These are phyloP conservation scores for Plasmodium falciparum DNA, from an alignment of 169 alveolate genomes.

Conservation along the genomic window DNA sequence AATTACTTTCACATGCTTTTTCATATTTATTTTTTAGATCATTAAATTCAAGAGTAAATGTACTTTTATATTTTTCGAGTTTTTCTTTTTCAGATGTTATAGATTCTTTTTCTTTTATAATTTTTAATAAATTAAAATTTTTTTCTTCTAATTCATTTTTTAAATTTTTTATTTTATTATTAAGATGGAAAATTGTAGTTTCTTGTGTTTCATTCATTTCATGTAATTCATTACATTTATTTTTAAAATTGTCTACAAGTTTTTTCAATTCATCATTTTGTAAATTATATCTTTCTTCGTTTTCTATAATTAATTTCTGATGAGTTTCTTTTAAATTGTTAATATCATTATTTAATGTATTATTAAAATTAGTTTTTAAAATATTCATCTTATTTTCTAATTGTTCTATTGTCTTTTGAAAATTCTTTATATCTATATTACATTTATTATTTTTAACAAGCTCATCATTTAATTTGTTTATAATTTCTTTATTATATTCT, in stretches of 20 bases:
- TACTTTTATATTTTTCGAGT: slow-evolving; percentile 40
- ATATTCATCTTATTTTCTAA: slow-evolving; percentile 44
- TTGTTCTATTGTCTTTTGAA: slow-evolving; percentile 71
- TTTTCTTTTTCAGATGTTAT: slow-evolving; percentile 31
- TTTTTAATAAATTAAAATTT: slow-evolving; percentile 43
- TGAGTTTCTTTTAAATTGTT: slow-evolving; percentile 38
- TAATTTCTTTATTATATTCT: slow-evolving; percentile 37
- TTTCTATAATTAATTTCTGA: slow-evolving; percentile 22
- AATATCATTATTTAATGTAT: slow-evolving; percentile 40
- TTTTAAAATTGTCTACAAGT: slow-evolving; percentile 41
- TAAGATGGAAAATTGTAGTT: slow-evolving; percentile 29
- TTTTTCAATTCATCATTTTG: slow-evolving; percentile 57
- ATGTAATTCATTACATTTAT: slow-evolving; percentile 35
- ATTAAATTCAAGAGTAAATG: slow-evolving; percentile 42
- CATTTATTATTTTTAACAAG: slow-evolving; percentile 40
- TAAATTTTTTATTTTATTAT: slow-evolving; percentile 43
- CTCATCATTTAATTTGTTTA: slow-evolving; percentile 60
- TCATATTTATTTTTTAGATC: slow-evolving; percentile 58
- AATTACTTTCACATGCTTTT: slow-evolving; percentile 70
- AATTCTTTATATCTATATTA: slow-evolving; percentile 29
- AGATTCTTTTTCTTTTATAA: slow-evolving; percentile 62
- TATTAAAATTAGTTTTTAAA: slow-evolving; percentile 35
- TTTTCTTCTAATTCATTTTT: slow-evolving; percentile 60
- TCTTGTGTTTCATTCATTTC: slow-evolving; percentile 40
- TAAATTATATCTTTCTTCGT: slow-evolving; percentile 37